phyloP scores from a whole-genome alignment of 2,329 filamentous ascomycete species.

The Cladophialophora immunda region DNA sequence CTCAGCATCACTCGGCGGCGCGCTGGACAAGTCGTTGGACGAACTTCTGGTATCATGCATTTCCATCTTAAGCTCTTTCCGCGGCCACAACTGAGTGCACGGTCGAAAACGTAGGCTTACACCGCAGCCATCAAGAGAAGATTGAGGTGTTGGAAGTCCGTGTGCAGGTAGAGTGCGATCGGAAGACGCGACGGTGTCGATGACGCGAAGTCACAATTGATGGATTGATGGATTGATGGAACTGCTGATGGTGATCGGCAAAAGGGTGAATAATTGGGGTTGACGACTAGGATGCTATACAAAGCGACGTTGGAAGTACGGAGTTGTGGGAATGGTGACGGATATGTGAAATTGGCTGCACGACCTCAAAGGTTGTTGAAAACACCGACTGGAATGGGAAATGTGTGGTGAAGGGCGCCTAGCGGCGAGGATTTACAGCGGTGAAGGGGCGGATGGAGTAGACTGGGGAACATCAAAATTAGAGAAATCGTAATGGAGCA shows the following conservation, averaged over 20 bases:
- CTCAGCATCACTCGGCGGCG: constrained; percentile 39
- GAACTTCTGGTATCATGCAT: constrained; percentile 37
- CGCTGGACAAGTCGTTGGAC: constrained; percentile 42
- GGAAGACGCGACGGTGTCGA: background rate
- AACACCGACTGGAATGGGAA: constrained; percentile 18
- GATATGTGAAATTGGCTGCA: constrained; percentile 4
- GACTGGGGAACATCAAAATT: constrained; percentile 30
- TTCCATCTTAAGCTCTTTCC: constrained; percentile 35
- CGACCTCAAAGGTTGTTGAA: constrained; percentile 1
- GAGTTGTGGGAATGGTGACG: constrained; percentile 8
- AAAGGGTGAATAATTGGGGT: constrained; percentile 8
- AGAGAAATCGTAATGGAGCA: constrained; percentile 9
- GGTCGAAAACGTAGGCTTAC: constrained; percentile 3
- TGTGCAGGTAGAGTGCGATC: background rate
- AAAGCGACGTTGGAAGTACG: constrained; percentile 11
- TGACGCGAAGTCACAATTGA: background rate
- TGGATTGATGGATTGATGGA: background rate
- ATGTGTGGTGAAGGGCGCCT: constrained; percentile 16
- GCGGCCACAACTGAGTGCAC: constrained; percentile 10
- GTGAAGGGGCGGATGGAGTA: constrained; percentile 17
- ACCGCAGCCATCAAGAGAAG: constrained; percentile 16
- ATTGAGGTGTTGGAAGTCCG: background rate
- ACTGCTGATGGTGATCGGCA: background rate
- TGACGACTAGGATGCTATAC: constrained; percentile 8
- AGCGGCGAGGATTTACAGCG: constrained; percentile 22